These are phyloP conservation scores for Dichotomocladium elegans DNA, from an alignment of 371 early-diverging fungal genomes.

Conservation along the genomic window DNA sequence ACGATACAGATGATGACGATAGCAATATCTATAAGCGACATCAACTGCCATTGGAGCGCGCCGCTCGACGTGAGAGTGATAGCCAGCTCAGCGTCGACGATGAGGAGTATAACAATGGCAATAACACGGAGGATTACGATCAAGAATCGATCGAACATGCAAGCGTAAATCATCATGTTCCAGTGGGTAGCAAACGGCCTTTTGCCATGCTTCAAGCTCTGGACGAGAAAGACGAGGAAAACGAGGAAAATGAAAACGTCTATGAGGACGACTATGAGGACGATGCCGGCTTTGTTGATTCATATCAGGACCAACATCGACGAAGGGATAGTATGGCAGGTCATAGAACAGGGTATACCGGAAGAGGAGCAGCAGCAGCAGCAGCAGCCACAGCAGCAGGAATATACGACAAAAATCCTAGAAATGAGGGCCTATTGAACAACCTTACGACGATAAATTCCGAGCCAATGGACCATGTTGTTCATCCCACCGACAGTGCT, in stretches of 20 bases:
- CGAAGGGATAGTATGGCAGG: too few species aligned
- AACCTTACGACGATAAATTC: background rate
- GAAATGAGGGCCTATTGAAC: too few species aligned
- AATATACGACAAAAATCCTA: too few species aligned
- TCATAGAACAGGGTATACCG: too few species aligned
- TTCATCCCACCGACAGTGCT: background rate
- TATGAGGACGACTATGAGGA: slow-evolving; percentile 4
- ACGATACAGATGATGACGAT: slow-evolving; percentile 14
- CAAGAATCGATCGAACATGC: slow-evolving; percentile 10
- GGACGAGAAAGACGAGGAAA: slow-evolving; percentile 12
- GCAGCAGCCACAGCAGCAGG: background rate
- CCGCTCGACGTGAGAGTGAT: slow-evolving; percentile 10
- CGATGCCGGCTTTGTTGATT: background rate
- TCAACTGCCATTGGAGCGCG: background rate
- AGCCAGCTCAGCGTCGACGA: slow-evolving; percentile 17
- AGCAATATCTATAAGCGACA: background rate
- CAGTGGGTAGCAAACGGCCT: slow-evolving; percentile 26
- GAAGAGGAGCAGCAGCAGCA: background rate
- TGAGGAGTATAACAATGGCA: slow-evolving; percentile 7
- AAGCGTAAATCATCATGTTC: slow-evolving; percentile 12
- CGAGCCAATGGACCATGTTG: background rate
- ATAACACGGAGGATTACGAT: background rate
- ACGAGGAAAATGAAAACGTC: slow-evolving; percentile 8
- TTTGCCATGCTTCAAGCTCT: slow-evolving; percentile 21
- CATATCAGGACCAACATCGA: slow-evolving; percentile 9